phyloP scores from a whole-genome alignment of 1,284 basidiomycete species.

The Exobasidium rhododendri region DNA sequence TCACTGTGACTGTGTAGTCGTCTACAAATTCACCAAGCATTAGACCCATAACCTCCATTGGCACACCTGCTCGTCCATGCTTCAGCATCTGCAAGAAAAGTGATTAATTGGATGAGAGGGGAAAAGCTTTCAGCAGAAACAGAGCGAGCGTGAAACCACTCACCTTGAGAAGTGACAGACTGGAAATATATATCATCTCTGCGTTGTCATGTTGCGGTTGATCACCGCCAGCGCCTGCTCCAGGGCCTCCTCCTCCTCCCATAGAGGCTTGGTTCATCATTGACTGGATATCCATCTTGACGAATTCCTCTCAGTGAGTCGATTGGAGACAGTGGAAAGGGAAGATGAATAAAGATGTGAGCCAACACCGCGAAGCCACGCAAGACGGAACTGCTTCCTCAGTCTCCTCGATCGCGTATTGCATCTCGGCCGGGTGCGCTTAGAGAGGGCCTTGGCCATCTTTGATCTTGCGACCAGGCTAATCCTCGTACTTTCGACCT shows the following conservation, averaged over 20 bases:
- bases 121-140: background rate
- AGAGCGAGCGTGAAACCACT: constrained; percentile 16
- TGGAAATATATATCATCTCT: constrained; percentile 54
- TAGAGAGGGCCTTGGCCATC: background rate
- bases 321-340: background rate
- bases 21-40: constrained; percentile 99
- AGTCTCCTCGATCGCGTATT: background rate
- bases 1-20: constrained; percentile 80
- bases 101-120: background rate
- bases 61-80: constrained; percentile 96
- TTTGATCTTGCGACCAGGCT: background rate
- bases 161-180: constrained; percentile 48
- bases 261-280: constrained; percentile 16
- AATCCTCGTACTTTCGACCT: too few relatives aligned
- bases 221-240: constrained; percentile 26
- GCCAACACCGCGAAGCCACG: background rate
- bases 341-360: constrained; percentile 1
- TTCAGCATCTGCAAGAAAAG: constrained; percentile 86
- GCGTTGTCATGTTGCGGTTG: constrained; percentile 56
- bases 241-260: constrained; percentile 14
- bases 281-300: constrained; percentile 15
- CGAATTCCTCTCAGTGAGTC: too few relatives aligned
- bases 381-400: background rate
- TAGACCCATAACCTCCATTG: constrained; percentile 99
- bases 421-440: background rate